Evolutionary conservation across 495 filamentous ascomycete species (phyloP).

Genomic region (Pyrenopolyporus hunteri): DNA sequence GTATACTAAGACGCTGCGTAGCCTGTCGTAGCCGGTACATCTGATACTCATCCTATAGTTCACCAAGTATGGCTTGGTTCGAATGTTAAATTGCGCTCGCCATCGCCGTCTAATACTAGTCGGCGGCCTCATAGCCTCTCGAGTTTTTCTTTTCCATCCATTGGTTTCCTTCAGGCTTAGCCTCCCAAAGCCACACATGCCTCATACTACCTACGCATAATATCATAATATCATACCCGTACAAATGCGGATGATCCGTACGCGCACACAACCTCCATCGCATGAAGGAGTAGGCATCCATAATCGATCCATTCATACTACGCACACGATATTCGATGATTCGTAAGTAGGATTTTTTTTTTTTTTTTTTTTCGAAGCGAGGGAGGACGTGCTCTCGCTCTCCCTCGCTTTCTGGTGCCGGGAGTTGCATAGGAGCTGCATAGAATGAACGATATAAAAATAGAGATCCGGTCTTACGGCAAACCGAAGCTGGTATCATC

Average conservation of each 20-base stretch:
- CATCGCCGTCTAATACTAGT: constrained; percentile 21
- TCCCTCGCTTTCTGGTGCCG: neutral
- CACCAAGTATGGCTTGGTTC: neutral
- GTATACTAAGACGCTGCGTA: constrained; percentile 21
- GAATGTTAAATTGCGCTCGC: constrained; percentile 31
- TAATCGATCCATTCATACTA: constrained; percentile 4
- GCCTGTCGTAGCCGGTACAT: constrained; percentile 16
- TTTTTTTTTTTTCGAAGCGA: neutral
- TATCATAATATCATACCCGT: no score
- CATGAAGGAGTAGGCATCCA: constrained; percentile 8
- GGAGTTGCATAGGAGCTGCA: constrained; percentile 6
- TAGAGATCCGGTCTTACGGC: constrained; percentile 16
- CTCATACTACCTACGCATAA: no score
- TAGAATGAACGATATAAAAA: constrained; percentile 32
- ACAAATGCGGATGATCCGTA: no score
- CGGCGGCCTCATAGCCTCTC: constrained; percentile 27
- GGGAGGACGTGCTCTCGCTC: constrained; percentile 2
- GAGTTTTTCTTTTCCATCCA: constrained; percentile 3
- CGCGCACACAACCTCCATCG: no score
- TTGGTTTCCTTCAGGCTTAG: constrained; percentile 14
- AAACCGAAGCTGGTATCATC: constrained; percentile 20
- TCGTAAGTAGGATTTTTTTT: constrained; percentile 1
- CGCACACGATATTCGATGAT: neutral
- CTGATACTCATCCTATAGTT: constrained; percentile 2
- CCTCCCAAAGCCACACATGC: constrained; percentile 25